Conservation (phyloP, 106 monocot species). For the Dendrobium catenatum region DNA sequence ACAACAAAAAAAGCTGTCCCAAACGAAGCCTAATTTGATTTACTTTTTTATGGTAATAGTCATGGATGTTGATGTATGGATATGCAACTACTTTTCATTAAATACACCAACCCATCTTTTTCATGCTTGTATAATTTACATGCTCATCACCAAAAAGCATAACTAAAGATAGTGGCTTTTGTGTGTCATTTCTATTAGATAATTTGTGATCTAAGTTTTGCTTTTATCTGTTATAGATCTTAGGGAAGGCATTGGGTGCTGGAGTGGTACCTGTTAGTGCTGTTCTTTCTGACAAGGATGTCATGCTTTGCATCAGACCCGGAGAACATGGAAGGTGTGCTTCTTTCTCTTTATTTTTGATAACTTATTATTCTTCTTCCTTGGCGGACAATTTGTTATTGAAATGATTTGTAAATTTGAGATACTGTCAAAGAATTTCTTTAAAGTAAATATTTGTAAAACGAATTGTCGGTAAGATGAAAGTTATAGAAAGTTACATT, state of each 20-base stretch:
- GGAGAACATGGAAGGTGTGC: conserved; percentile 97
- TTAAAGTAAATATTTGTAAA: not conserved
- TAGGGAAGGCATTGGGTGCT: conserved; percentile 97
- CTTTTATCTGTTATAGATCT: conserved; percentile 36
- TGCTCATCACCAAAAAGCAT: not conserved
- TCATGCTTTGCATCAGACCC: conserved; percentile 91
- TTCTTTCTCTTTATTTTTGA: not conserved
- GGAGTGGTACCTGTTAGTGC: conserved; percentile 97
- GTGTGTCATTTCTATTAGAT: not conserved
- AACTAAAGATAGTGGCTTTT: not conserved
- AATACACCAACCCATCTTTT: not conserved
- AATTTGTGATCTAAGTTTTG: not conserved
- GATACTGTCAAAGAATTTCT: not conserved
- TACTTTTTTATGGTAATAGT: not conserved
- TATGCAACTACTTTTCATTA: not conserved
- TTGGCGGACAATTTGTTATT: not conserved
- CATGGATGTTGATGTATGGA: not conserved
- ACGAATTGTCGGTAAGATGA: not conserved
- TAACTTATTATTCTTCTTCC: not conserved
- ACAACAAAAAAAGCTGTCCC: no score
- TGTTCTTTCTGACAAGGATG: conserved; percentile 90
- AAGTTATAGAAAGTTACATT: not conserved
- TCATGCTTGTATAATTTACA: not conserved
- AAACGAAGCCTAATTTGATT: not conserved
- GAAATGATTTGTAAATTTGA: not conserved